Conservation (phyloP, 2,329 filamentous ascomycete genomes). For the Pseudogymnoascus verrucosus region DNA sequence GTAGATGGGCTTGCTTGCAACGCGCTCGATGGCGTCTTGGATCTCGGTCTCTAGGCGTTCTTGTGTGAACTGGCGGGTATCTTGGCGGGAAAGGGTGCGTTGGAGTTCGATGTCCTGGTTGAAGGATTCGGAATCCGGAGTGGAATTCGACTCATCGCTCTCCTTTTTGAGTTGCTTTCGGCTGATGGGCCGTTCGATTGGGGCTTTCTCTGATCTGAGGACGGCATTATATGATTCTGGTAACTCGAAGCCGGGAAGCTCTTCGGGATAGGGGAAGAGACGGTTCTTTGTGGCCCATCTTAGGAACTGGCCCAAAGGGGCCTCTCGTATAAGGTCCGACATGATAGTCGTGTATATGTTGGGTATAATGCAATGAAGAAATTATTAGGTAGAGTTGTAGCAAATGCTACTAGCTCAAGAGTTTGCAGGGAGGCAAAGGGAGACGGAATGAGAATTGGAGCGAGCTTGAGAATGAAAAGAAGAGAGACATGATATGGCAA, state of each 20-base stretch:
- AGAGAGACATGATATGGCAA: not conserved
- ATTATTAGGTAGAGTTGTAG: not conserved
- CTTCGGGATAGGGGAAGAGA: slow-evolving; percentile 52
- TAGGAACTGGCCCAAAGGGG: slow-evolving; percentile 51
- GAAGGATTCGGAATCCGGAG: slow-evolving; percentile 15
- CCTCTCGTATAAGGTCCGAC: slow-evolving; percentile 41
- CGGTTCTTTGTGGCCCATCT: slow-evolving; percentile 45
- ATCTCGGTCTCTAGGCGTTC: slow-evolving; percentile 33
- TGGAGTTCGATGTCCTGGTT: slow-evolving; percentile 14
- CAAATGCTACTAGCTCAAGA: not conserved
- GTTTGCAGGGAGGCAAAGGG: not conserved
- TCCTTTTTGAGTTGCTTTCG: slow-evolving; percentile 6
- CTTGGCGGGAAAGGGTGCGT: slow-evolving; percentile 20
- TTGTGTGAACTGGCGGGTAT: slow-evolving; percentile 27
- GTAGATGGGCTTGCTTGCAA: slow-evolving; percentile 35
- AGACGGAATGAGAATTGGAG: not conserved
- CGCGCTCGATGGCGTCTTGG: slow-evolving; percentile 30
- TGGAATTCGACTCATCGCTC: slow-evolving; percentile 16
- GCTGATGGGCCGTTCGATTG: not conserved
- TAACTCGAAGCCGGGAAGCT: slow-evolving; percentile 44
- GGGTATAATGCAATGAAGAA: not conserved
- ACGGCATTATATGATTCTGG: slow-evolving; percentile 34
- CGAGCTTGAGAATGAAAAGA: not conserved
- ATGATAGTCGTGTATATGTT: not conserved
- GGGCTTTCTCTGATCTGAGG: slow-evolving; percentile 18